phyloP scores from a whole-genome alignment of 768 basidiomycete species.

The Russula brevipes region DNA sequence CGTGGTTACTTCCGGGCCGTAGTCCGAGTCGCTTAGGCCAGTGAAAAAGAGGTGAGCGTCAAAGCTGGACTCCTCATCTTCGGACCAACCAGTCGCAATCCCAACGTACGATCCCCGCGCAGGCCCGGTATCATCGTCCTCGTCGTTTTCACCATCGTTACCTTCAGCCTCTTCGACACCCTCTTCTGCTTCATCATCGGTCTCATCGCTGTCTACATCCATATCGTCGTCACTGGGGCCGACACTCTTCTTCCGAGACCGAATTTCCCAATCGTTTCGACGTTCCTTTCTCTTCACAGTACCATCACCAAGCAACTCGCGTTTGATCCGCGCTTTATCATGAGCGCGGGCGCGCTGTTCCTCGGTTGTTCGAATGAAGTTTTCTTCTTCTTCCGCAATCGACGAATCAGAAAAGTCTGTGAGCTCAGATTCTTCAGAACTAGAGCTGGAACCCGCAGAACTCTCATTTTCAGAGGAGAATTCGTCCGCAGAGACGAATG shows the following conservation, averaged over 20 bases:
- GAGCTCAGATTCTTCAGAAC: conserved; percentile 20
- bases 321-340: conserved; percentile 50
- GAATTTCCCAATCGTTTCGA: conserved; percentile 25
- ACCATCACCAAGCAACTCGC: conserved; percentile 56
- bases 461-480: conserved; percentile 30
- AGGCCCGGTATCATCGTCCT: conserved; percentile 31
- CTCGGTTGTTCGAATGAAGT: conserved; percentile 21
- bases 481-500: conserved; percentile 26
- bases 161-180: conserved; percentile 42
- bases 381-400: conserved; percentile 23
- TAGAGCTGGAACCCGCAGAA: conserved; percentile 26
- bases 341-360: conserved; percentile 21
- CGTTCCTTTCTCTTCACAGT: conserved; percentile 33
- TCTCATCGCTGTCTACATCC: conserved; percentile 55
- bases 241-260: conserved; percentile 20
- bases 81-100: conserved; percentile 72
- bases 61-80: conserved; percentile 70
- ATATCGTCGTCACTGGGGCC: conserved; percentile 52
- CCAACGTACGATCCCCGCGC: conserved; percentile 48
- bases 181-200: conserved; percentile 54
- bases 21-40: conserved; percentile 54
- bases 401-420: conserved; percentile 25
- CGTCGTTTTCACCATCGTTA: conserved; percentile 42
- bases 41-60: conserved; percentile 84
- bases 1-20: conserved; percentile 39